These are phyloP conservation scores for Scheffersomyces illinoinensis DNA, from an alignment of 1,139 yeast species.

Conservation along the genomic window DNA sequence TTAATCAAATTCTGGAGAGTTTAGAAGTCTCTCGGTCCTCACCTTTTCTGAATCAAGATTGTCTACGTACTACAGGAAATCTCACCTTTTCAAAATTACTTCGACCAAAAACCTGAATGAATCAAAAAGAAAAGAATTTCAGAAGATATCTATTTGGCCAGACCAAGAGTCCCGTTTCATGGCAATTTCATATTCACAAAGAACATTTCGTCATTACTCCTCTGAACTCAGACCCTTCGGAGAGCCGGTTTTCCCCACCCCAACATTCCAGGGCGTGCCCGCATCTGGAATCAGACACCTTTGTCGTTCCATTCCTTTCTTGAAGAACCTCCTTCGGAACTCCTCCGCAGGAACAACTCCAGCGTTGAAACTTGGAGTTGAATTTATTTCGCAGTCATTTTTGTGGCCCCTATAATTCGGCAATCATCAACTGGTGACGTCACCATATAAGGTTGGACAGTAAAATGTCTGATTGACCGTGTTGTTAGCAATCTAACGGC, in stretches of 20 bases:
- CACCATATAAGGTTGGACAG: not conserved
- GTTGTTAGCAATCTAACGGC: not conserved
- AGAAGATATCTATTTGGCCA: not conserved
- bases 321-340: not conserved
- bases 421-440: not conserved
- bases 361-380: not conserved
- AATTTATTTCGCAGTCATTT: not conserved
- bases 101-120: not conserved
- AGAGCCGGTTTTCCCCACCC: not conserved
- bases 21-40: no score
- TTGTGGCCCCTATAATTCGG: not conserved
- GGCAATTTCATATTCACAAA: not conserved
- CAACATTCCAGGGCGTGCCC: not conserved
- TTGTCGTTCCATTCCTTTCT: not conserved
- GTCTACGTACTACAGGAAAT: not conserved
- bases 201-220: no score
- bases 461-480: not conserved
- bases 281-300: not conserved
- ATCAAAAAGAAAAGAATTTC: not conserved
- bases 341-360: not conserved
- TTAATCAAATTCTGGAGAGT: not conserved
- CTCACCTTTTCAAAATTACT: not conserved
- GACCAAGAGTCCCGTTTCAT: not conserved
- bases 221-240: not conserved
- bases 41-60: no score